Conservation (phyloP, 495 filamentous ascomycete genomes). For the Penicillium angulare region DNA sequence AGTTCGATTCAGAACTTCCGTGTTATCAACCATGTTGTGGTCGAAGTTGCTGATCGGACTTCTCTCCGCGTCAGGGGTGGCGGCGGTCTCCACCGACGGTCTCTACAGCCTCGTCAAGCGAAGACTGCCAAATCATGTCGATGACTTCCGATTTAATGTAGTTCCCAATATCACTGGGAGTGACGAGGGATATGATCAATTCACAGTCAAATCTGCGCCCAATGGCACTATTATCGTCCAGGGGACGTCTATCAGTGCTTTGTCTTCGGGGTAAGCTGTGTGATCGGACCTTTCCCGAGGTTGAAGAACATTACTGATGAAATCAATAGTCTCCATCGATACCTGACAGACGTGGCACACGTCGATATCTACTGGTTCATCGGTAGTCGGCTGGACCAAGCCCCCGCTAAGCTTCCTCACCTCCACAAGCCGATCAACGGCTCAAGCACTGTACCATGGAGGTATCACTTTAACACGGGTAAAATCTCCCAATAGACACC, state of each 20-base stretch:
- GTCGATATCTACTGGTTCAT: slow-evolving; percentile 55
- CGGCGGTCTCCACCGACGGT: slow-evolving; percentile 35
- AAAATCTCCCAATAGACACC: too few relatives aligned
- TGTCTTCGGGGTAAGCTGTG: slow-evolving; percentile 42
- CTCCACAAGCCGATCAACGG: slow-evolving; percentile 13
- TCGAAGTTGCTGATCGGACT: slow-evolving; percentile 8
- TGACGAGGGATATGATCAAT: slow-evolving; percentile 37
- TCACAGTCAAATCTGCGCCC: slow-evolving; percentile 32
- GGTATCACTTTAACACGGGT: slow-evolving; percentile 54
- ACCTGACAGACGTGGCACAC: slow-evolving; percentile 46
- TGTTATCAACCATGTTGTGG: slow-evolving; percentile 21
- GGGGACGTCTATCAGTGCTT: slow-evolving; percentile 44
- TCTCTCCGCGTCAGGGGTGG: slow-evolving; percentile 7
- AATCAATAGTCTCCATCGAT: slow-evolving; percentile 44
- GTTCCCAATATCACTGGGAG: slow-evolving; percentile 15
- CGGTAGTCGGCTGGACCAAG: slow-evolving; percentile 22
- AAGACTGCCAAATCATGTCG: slow-evolving; percentile 42
- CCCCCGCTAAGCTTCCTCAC: slow-evolving; percentile 15
- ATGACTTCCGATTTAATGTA: slow-evolving; percentile 40
- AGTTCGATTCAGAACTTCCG: too few relatives aligned
- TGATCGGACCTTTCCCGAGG: background rate
- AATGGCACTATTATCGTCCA: slow-evolving; percentile 45
- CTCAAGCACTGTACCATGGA: slow-evolving; percentile 47
- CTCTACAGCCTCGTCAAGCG: slow-evolving; percentile 47
- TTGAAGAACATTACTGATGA: background rate